Evolutionary conservation across 345 rosid genomes (phyloP).

Genomic region (Euphorbia peplus): DNA sequence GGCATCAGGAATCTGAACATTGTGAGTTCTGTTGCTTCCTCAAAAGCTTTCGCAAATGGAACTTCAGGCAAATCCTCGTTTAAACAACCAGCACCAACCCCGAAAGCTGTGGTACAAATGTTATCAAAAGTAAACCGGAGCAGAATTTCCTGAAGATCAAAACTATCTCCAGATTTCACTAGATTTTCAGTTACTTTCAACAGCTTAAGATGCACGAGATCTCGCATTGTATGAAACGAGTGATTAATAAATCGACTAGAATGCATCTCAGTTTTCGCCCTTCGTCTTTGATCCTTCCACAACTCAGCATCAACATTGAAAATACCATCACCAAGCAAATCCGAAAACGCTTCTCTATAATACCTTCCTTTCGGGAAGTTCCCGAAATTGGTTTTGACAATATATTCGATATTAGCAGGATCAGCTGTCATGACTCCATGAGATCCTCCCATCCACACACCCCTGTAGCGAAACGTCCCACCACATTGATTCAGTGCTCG

Average conservation of each 20-base stretch:
- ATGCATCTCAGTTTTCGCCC: slow-evolving; percentile 58
- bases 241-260: slow-evolving; percentile 49
- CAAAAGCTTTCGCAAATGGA: slow-evolving; percentile 75
- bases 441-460: slow-evolving; percentile 55
- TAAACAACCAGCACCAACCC: slow-evolving; percentile 69
- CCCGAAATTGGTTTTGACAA: slow-evolving; percentile 59
- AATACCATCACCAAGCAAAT: slow-evolving; percentile 70
- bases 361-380: slow-evolving; percentile 74
- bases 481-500: slow-evolving; percentile 37
- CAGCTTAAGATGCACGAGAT: slow-evolving; percentile 55
- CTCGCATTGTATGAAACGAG: slow-evolving; percentile 43
- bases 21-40: slow-evolving; percentile 70
- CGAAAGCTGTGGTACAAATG: slow-evolving; percentile 62
- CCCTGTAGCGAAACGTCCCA: slow-evolving; percentile 50
- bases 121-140: slow-evolving; percentile 74
- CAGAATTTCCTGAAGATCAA: slow-evolving; percentile 75
- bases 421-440: slow-evolving; percentile 51
- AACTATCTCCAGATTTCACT: slow-evolving; percentile 30
- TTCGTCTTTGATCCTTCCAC: slow-evolving; percentile 66
- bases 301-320: slow-evolving; percentile 55
- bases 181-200: slow-evolving; percentile 42
- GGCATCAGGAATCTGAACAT: slow-evolving; percentile 62
- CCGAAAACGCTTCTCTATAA: slow-evolving; percentile 53
- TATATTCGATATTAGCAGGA: slow-evolving; percentile 57
- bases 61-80: slow-evolving; percentile 49